Conservation (phyloP, 306 rosid genomes). For the Lithocarpus polystachyus region DNA sequence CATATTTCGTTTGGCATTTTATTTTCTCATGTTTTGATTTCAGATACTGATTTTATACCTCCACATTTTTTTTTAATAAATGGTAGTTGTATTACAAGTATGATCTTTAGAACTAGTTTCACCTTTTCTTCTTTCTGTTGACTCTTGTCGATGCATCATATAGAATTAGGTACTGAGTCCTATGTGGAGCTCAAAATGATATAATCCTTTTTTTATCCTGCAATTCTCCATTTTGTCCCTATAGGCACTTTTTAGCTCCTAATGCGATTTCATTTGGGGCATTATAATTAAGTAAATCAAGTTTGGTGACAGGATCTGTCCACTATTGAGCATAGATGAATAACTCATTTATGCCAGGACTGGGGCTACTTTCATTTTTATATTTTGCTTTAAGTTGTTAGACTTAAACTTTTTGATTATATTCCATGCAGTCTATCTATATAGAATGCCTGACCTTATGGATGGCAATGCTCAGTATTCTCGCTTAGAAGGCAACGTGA, state of each 20-base stretch:
- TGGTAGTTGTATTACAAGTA: constrained; percentile 8
- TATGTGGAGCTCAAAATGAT: not conserved
- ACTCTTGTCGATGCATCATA: not conserved
- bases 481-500: not conserved
- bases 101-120: constrained; percentile 10
- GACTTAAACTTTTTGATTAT: not conserved
- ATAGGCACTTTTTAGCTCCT: not conserved
- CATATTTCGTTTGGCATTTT: constrained; percentile 15
- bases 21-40: not conserved
- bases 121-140: not conserved
- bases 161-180: not conserved
- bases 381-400: not conserved
- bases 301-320: not conserved
- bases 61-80: constrained; percentile 7
- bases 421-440: not conserved
- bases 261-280: not conserved
- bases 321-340: not conserved
- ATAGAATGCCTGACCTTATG: not conserved
- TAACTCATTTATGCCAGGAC: not conserved
- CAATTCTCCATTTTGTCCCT: not conserved
- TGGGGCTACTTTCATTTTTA: not conserved
- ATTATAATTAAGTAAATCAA: not conserved
- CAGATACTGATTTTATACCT: not conserved
- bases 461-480: not conserved
- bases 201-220: not conserved